Evolutionary conservation across 176 grass and related monocot genomes (phyloP).

Genomic region (Poa annua): DNA sequence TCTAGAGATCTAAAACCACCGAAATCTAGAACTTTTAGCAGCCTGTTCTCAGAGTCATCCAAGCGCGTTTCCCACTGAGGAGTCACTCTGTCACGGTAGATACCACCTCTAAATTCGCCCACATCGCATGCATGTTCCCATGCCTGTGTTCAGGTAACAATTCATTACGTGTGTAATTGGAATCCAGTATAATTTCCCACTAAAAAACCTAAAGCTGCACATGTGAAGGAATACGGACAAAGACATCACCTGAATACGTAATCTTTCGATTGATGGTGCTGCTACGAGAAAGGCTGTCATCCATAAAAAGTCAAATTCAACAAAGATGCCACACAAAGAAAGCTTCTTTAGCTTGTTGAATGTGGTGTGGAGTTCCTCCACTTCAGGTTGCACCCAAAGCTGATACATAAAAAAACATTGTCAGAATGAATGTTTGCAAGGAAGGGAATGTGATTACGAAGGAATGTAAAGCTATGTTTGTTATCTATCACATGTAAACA

Average conservation of each 20-base stretch:
- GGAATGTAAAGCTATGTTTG: neutral
- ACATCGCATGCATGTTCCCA: neutral
- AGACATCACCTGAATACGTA: neutral
- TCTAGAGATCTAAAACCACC: too few relatives aligned
- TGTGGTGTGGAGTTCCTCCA: neutral
- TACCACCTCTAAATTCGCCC: neutral
- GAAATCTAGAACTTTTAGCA: too few relatives aligned
- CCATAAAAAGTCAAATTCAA: neutral
- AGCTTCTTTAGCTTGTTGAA: neutral
- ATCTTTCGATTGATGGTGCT: neutral
- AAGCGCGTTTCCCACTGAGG: too few relatives aligned
- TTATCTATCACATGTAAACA: neutral
- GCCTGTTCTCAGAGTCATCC: too few relatives aligned
- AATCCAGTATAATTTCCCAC: neutral
- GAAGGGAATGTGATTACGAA: neutral
- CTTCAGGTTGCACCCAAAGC: neutral
- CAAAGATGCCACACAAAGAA: neutral
- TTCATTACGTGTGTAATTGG: neutral
- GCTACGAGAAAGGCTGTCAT: neutral
- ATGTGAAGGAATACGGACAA: neutral
- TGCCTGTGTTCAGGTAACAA: neutral
- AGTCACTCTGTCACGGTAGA: neutral
- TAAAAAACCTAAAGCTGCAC: neutral
- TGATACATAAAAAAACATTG: neutral
- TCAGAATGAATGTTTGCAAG: neutral